Base-by-base conservation (phyloP, 2,329 filamentous ascomycete species). In the Aspergillus pseudoglaucus region DNA sequence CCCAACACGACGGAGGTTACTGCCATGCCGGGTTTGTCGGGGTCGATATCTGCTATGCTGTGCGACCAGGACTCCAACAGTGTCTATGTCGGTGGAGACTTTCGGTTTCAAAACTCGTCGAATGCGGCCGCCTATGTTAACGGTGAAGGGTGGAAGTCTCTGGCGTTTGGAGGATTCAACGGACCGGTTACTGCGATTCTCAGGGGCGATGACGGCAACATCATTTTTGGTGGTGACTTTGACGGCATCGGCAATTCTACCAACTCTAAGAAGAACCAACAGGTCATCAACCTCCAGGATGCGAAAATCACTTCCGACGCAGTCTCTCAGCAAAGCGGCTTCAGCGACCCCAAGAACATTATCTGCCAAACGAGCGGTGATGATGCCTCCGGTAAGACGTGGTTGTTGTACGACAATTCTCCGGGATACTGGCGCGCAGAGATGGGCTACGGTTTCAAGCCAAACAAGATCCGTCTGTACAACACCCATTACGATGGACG, bases 101-200 rank as follows among this genome's bases (percentile, higher is more conserved):
- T 98, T 65, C 83, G 80, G 47, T 84, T 83, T 38, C 79, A 75
- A 33, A 88, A 93, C 62, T 93, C 90, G 6, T 88, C 85, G 22
- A 97, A 98, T 66, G 94, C 91, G 5, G 85, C 96, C 57, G 81
- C 87, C 10, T 97, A 89, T 89, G 75, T 79, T 20, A 75, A 75
- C 22, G 79, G 74, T 8, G 73, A 81, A 25, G 82, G 80, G 43
- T 96, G 88, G 85, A 80, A 79, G 17, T 86, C 88, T 60, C 72
- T 98, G 48, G 86, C 91, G 2, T 98, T 98, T 72, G 83, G 84
- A 37, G 94, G 94, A 18, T 95, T 98, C 71, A 97, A 97, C 69
- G 90, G 90, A 22, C 88, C 88, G 2, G 90, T 98, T 45, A 81
- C 82, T 53, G 87, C 90, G 33, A 97, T 98, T 57, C 78, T 83